phyloP scores from a whole-genome alignment of 495 filamentous ascomycete genomes.

The Xanthoparmelia taractica region DNA sequence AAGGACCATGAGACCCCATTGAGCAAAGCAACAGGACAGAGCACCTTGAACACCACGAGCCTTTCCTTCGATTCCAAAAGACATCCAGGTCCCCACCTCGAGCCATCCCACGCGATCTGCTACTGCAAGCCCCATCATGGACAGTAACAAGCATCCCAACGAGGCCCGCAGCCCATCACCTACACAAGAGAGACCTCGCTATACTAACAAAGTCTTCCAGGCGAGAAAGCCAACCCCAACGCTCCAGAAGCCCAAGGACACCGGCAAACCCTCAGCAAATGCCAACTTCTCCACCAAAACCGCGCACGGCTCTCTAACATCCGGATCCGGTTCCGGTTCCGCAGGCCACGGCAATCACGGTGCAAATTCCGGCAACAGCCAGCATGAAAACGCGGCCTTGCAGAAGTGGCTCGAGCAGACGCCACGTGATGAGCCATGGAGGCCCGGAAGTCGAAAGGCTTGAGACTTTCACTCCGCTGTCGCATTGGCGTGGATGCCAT shows the following conservation, averaged over 20 bases:
- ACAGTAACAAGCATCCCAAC: neutral
- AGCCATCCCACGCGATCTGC: neutral
- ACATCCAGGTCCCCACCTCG: neutral
- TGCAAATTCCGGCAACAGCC: neutral
- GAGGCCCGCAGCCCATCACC: neutral
- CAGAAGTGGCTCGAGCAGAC: neutral
- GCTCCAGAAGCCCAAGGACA: neutral
- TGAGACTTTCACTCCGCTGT: too few species aligned
- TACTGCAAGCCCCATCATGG: neutral
- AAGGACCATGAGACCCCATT: neutral
- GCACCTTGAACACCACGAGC: neutral
- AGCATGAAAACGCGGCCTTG: neutral
- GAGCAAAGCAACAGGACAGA: neutral
- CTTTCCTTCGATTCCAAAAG: neutral
- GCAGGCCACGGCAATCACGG: neutral
- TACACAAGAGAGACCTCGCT: neutral
- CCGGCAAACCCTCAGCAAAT: neutral
- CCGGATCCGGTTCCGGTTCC: neutral
- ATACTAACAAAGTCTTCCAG: neutral
- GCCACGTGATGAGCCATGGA: slow-evolving; percentile 5
- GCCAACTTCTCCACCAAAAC: neutral
- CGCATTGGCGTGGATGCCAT: too few species aligned
- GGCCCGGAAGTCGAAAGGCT: neutral
- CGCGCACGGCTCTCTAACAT: neutral
- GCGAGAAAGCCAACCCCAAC: neutral